Conservation (phyloP, 805 yeast genomes). For the Sugiyamaella floridensis region DNA sequence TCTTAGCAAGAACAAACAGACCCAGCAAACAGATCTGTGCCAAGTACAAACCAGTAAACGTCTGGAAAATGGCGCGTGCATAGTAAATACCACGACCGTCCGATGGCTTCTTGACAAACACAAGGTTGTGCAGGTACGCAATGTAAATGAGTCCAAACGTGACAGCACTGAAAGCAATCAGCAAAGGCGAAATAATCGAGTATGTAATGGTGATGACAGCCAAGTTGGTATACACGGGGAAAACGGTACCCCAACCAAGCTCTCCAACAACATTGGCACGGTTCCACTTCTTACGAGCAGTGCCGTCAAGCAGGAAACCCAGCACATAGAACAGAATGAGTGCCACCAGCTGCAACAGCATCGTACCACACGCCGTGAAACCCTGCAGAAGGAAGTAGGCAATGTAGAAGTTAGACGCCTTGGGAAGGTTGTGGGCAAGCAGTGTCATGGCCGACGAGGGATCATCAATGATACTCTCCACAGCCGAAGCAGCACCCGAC, state of each 20-base stretch:
- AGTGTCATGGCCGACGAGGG: slow-evolving; percentile 70
- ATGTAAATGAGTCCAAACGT: slow-evolving; percentile 69
- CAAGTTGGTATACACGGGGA: slow-evolving; percentile 71
- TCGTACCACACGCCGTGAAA: slow-evolving; percentile 66
- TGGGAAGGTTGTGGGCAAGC: slow-evolving; percentile 73
- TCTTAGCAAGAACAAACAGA: slow-evolving; percentile 79
- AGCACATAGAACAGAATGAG: slow-evolving; percentile 65
- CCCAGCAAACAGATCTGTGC: slow-evolving; percentile 86
- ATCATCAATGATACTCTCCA: slow-evolving; percentile 62
- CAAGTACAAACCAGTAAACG: slow-evolving; percentile 78
- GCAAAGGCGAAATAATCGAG: slow-evolving; percentile 79
- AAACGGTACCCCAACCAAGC: slow-evolving; percentile 75
- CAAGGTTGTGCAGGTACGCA: slow-evolving; percentile 70
- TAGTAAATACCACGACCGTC: slow-evolving; percentile 79
- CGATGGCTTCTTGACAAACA: slow-evolving; percentile 60
- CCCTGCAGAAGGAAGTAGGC: slow-evolving; percentile 78
- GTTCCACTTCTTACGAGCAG: slow-evolving; percentile 90
- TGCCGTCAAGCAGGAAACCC: slow-evolving; percentile 65
- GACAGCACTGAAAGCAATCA: slow-evolving; percentile 62
- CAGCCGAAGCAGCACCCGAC: slow-evolving; percentile 73
- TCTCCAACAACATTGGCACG: slow-evolving; percentile 57
- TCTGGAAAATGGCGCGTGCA: slow-evolving; percentile 83
- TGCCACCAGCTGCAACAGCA: slow-evolving; percentile 66
- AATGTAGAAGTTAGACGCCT: slow-evolving; percentile 85
- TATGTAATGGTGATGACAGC: slow-evolving; percentile 68